These are phyloP conservation scores for Spathaspora passalidarum DNA, from an alignment of 805 yeast species.

Conservation along the genomic window DNA sequence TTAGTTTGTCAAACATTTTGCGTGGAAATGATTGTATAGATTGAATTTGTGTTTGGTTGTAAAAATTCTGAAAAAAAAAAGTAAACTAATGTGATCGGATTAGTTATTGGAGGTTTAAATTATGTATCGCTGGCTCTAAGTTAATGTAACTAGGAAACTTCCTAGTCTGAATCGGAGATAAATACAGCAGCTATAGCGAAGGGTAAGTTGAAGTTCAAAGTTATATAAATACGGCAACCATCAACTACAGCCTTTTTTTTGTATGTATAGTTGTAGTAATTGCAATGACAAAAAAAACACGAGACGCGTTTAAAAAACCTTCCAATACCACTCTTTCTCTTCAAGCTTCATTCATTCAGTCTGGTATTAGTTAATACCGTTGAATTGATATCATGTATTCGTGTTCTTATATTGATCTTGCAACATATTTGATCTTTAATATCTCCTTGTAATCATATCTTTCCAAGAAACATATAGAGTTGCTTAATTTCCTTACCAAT, in stretches of 20 bases:
- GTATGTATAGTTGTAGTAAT: too few relatives aligned
- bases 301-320: neutral
- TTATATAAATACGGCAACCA: too few relatives aligned
- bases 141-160: too few relatives aligned
- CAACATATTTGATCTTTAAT: neutral
- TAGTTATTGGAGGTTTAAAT: neutral
- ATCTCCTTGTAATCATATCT: neutral
- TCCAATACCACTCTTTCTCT: neutral
- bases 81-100: neutral
- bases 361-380: neutral
- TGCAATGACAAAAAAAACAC: neutral
- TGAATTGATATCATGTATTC: neutral
- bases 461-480: neutral
- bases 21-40: neutral
- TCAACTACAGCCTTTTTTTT: too few relatives aligned
- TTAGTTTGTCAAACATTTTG: neutral
- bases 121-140: too few relatives aligned
- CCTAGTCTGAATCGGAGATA: too few relatives aligned
- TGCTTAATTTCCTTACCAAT: neutral
- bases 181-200: too few relatives aligned
- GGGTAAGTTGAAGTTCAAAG: too few relatives aligned
- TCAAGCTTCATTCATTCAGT: neutral
- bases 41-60: neutral
- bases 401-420: neutral
- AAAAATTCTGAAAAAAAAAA: neutral